Base-by-base conservation (phyloP, 1,284 basidiomycete genomes). In the Marasmius fiardii region DNA sequence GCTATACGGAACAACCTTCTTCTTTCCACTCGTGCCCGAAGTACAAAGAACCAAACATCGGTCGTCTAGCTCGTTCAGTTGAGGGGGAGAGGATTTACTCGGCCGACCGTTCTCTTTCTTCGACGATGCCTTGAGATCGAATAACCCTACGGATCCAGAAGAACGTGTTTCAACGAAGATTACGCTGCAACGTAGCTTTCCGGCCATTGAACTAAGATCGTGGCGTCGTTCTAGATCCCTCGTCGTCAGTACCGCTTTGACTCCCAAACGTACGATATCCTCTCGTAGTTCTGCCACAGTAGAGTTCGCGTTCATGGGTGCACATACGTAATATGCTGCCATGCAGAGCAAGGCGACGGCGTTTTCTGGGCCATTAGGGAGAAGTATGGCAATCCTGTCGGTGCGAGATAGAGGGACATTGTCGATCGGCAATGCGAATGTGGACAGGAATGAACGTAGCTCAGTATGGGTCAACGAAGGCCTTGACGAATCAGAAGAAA, bases 11-110 rank as follows among this genome's bases (percentile, higher is more conserved):
- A 86, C 84, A 34, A 81, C 80, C 69, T 78, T 77, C 63, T 80
- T 79, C 62, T 74, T 75, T 2, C 84, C 84, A 24, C 83, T 87
- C n/a, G 85, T 87, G 1, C 85, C 85, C 41, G 78, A 81, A 12
- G 81, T 84, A 59, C 81, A 82, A 21, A 87, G 69, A 8, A 87
- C 79, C 7, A 87, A 73, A 3, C 81, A 79, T 23, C 75, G 70
- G 65, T 82, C 79, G 43, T 72, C 62, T 18, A 80, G 68, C 2
- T 62, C 63, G 53, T 76, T 71, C 5, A 65, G 67, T 4, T 76
- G 64, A 2, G 4, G 7, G 37, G 60, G 58, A 21, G 71, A 66
- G 4, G 70, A 66, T 35, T 48, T 56, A 18, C 37, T 48, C 16
- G 18, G 63, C 10, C 53, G 55, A 11, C 60, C 43, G 12, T 59